phyloP scores from a whole-genome alignment of 371 early-diverging fungal genomes.

The Cokeromyces recurvatus region DNA sequence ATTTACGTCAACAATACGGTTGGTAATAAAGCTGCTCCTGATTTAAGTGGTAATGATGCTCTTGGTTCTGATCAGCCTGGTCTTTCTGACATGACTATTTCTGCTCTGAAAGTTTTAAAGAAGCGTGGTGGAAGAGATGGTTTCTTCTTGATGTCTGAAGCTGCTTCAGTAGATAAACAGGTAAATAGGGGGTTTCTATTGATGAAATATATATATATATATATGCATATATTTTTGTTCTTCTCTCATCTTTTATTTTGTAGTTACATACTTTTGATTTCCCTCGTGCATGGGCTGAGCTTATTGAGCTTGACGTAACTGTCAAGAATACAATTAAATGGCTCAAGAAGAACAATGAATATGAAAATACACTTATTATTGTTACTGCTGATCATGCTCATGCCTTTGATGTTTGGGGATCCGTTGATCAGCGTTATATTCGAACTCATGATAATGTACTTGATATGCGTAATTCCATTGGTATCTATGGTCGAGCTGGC shows the following conservation, averaged over 20 bases:
- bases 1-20: slow-evolving; percentile 52
- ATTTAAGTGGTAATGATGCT: slow-evolving; percentile 47
- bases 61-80: slow-evolving; percentile 61
- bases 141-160: slow-evolving; percentile 76
- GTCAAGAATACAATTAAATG: slow-evolving; percentile 58
- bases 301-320: slow-evolving; percentile 69
- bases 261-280: slow-evolving; percentile 67
- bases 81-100: slow-evolving; percentile 65
- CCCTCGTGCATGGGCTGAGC: slow-evolving; percentile 65
- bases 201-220: too few species aligned
- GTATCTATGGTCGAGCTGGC: slow-evolving; percentile 60
- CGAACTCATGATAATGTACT: slow-evolving; percentile 8
- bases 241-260: neutral
- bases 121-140: slow-evolving; percentile 64
- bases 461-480: slow-evolving; percentile 59
- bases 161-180: slow-evolving; percentile 70
- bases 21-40: slow-evolving; percentile 43
- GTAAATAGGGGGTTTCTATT: too few species aligned
- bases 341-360: slow-evolving; percentile 47
- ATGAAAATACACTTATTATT: slow-evolving; percentile 63
- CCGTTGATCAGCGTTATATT: slow-evolving; percentile 50
- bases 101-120: slow-evolving; percentile 56
- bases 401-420: slow-evolving; percentile 69
- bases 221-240: too few species aligned
- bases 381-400: slow-evolving; percentile 75